Evolutionary conservation across 805 yeast genomes (phyloP).

Genomic region (Myxozyma melibiosi): DNA sequence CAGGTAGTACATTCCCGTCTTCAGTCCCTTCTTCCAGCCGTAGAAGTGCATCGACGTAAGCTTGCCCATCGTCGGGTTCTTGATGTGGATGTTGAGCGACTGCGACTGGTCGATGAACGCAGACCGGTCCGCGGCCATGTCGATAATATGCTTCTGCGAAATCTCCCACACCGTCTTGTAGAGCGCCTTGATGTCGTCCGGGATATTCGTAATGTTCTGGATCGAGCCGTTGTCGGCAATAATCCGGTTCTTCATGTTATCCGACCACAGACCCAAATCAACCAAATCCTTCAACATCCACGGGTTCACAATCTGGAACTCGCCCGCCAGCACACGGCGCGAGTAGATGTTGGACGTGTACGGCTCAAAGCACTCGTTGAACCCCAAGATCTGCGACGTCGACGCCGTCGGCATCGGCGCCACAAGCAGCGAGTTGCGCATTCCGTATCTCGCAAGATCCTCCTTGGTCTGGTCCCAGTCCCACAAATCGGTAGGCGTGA

Average conservation of each 20-base stretch:
- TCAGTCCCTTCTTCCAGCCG: constrained; percentile 97
- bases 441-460: constrained; percentile 62
- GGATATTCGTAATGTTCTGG: constrained; percentile 72
- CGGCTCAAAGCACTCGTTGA: constrained; percentile 95
- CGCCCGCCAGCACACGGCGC: constrained; percentile 90
- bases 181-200: constrained; percentile 70
- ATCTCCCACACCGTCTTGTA: constrained; percentile 98
- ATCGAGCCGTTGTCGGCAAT: constrained; percentile 82
- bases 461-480: constrained; percentile 80
- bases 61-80: constrained; percentile 93
- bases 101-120: constrained; percentile 85
- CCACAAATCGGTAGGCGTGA: constrained; percentile 75
- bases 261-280: constrained; percentile 81
- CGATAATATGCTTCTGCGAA: constrained; percentile 80
- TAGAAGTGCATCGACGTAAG: constrained; percentile 97
- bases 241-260: constrained; percentile 73
- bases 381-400: constrained; percentile 92
- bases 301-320: constrained; percentile 88
- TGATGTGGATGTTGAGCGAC: constrained; percentile 84
- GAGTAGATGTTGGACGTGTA: constrained; percentile 89
- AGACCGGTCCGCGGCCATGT: constrained; percentile 80
- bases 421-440: constrained; percentile 83
- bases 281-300: constrained; percentile 80
- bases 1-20: constrained; percentile 98
- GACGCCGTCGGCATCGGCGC: constrained; percentile 99